phyloP scores from a whole-genome alignment of 169 alveolate genomes.

The Amoebophrya sp. region DNA sequence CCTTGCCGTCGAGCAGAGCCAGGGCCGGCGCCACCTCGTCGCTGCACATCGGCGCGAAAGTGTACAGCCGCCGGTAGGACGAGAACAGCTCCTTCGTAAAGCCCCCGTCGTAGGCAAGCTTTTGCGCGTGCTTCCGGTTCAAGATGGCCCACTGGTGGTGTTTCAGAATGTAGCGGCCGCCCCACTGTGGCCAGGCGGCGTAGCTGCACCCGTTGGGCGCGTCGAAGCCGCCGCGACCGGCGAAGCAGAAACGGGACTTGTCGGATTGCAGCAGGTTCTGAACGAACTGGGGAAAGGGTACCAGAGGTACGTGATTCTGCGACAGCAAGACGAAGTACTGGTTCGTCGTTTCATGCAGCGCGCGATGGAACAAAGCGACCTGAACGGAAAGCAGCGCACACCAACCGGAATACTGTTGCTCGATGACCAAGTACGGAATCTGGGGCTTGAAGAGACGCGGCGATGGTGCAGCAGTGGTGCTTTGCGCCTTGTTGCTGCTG shows the following conservation, averaged over 20 bases:
- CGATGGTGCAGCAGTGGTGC: no score
- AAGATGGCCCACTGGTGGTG: background rate
- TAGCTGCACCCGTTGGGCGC: background rate
- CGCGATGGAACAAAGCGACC: background rate
- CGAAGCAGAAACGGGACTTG: background rate
- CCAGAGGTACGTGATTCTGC: background rate
- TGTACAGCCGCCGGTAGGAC: background rate
- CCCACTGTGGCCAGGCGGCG: background rate
- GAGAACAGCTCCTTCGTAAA: background rate
- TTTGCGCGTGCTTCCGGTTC: background rate
- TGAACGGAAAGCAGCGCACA: background rate
- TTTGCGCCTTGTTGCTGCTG: no score
- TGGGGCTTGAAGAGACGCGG: background rate
- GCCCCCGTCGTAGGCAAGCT: background rate
- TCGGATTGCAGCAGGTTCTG: background rate
- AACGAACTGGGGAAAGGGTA: background rate
- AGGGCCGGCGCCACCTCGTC: background rate
- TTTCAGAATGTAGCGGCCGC: background rate
- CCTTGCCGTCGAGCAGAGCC: background rate
- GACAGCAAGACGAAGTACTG: background rate
- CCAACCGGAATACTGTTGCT: background rate
- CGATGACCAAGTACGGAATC: background rate
- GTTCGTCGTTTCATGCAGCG: background rate
- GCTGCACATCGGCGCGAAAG: background rate
- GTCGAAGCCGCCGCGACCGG: background rate